phyloP scores from a whole-genome alignment of 768 basidiomycete genomes.

The Chalciporus piperatus region DNA sequence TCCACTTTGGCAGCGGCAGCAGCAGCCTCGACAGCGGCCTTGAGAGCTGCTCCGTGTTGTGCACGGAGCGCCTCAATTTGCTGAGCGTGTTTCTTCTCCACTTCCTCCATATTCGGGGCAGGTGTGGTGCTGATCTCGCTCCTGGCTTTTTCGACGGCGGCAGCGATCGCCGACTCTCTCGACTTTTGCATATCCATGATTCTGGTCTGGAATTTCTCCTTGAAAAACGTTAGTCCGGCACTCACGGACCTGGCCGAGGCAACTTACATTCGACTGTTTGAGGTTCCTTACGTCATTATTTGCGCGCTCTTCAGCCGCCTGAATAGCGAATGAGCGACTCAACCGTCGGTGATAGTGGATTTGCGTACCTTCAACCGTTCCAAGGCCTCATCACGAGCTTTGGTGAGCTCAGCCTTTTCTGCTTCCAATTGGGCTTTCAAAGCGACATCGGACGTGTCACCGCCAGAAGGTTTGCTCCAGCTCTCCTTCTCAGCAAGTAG shows the following conservation, averaged over 20 bases:
- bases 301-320: slow-evolving; percentile 43
- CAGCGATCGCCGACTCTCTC: slow-evolving; percentile 50
- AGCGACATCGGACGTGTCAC: slow-evolving; percentile 29
- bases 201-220: slow-evolving; percentile 64
- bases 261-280: slow-evolving; percentile 31
- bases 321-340: slow-evolving; percentile 1
- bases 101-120: slow-evolving; percentile 34
- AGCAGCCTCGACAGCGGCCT: slow-evolving; percentile 51
- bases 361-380: slow-evolving; percentile 53
- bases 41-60: slow-evolving; percentile 53
- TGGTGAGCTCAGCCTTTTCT: slow-evolving; percentile 57
- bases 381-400: slow-evolving; percentile 58
- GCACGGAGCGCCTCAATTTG: slow-evolving; percentile 57
- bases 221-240: slow-evolving; percentile 8
- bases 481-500: slow-evolving; percentile 59
- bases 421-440: slow-evolving; percentile 47
- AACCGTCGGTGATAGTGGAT: background rate
- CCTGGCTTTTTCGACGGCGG: slow-evolving; percentile 56
- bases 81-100: slow-evolving; percentile 52
- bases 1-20: slow-evolving; percentile 38
- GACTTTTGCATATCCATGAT: slow-evolving; percentile 52
- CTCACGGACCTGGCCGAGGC: background rate
- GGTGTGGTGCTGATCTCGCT: slow-evolving; percentile 37
- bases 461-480: slow-evolving; percentile 21
- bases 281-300: slow-evolving; percentile 44